Evolutionary conservation across 371 early-diverging fungal genomes (phyloP), one percentile per base, ranked within the genome.

Genomic region (Parasitella parasitica): DNA sequence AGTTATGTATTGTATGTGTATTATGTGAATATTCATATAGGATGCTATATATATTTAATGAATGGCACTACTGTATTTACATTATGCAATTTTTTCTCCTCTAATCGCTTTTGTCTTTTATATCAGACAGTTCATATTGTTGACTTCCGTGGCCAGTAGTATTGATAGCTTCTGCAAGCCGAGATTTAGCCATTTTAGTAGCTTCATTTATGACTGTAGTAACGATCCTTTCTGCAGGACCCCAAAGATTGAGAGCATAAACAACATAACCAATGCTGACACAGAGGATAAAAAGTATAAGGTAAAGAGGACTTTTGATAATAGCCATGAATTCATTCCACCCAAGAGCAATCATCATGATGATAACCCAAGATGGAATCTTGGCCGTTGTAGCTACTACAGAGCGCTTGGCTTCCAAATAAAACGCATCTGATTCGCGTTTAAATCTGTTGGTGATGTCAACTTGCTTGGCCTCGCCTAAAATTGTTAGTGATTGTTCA

Each of bases 401-500:
- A 0, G 96, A 91, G 18, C 98, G 91, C 77, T 98, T 98, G 1
- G 97, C 98, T 69, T 98, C 98, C 60, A 97, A 73, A 59, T 91
- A 97, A 65, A 94, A 83, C 0, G 89, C 89, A 74, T 97, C 96
- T 0, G 93, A 91, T 63, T 97, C 97, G 28, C 91, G 85, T 67
- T 88, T 88, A 81, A 97, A 95, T 52, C 92, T 78, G 43, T 86
- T 89, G n/a, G 84, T 81, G 60, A 97, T 74, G 41, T 90, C 91
- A 53, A 90, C 87, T 63, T 89, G 86, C 36, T 90, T 88, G 9
- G 85, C 74, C 48, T 89, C 84, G 13, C 87, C 76, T 26, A 96
- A 77, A 4, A 93, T 79, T n/a, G 71, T 78, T 62, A 90, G 75
- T 0, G 89, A 82, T 20, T 85, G 77, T 28, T 82, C 72, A 28